Evolutionary conservation across 2,329 filamentous ascomycete species (phyloP), one percentile per base, ranked within the genome.

Genomic region (Drechslerella stenobrocha): DNA sequence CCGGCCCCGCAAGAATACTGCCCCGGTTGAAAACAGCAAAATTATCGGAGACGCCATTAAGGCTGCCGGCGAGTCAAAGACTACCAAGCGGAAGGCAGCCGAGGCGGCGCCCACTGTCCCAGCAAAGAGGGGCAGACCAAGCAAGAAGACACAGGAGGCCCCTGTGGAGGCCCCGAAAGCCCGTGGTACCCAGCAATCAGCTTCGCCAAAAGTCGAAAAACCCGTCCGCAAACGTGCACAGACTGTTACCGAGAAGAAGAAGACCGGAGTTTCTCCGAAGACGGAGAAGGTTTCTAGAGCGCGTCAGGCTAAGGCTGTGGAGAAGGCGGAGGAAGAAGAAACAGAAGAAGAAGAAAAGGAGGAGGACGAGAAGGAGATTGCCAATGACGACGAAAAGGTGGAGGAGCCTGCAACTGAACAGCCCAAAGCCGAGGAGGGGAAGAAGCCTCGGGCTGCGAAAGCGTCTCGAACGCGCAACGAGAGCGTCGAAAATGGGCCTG

Each of bases 361-460:
- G n/a, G n/a, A n/a, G n/a, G n/a, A n/a, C n/a, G n/a, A n/a, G n/a
- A n/a, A n/a, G n/a, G n/a, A n/a, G n/a, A n/a, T n/a, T n/a, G n/a
- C n/a, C n/a, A n/a, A n/a, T n/a, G n/a, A n/a, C n/a, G n/a, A n/a
- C n/a, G n/a, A n/a, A n/a, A n/a, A n/a, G n/a, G n/a, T n/a, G n/a
- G 66, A 70, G 24, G 70, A 58, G 22, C 42, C 59, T 6, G 34
- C 23, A 2, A 4, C 45, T 20, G 45, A 40, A 13, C 34, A 44
- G 9, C 28, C 28, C 11, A 30, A 30, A 30, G 28, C 11, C 11
- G 28, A 30, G 11, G 46, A 57, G 20, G 70, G 72, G 37, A 47
- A 57, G 20, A 70, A 72, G 37, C 61, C 71, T 7, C 15, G 52
- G 13, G 44, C 51, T 70, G 13, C 82, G 79, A 65, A 52, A 15